Base-by-base conservation (phyloP, 1,284 basidiomycete species). In the Pulveroboletus sp. region DNA sequence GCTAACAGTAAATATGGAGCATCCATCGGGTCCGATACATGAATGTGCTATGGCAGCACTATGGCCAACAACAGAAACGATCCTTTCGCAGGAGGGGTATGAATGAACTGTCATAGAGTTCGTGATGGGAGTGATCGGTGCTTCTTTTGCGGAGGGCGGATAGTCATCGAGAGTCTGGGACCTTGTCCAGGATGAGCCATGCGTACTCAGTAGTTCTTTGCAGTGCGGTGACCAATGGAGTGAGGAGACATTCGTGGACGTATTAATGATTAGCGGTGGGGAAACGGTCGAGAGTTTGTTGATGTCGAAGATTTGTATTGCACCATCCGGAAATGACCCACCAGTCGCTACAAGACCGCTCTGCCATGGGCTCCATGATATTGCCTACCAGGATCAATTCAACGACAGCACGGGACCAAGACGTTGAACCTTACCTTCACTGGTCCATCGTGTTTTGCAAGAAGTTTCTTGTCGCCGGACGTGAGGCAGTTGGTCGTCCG, bases 341-440 rank as follows among this genome's bases (percentile, higher is more conserved):
- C 94, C 96, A 0, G 91, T 89, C 2, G 93, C 93, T 24, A 98
- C 81, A 6, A 95, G 76, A 62, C 88, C 90, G 1, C 84, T 77
- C 65, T 92, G 87, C 93, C 94, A 96, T 0, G 94, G 94, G 69
- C 89, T 94, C 92, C 95, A 98, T 0, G 91, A 85, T 35, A 98
- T 75, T 1, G 93, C 93, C 91, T 94, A 58, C 52, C 39, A 55
- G 49, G 35, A 42, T 49, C 43, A 39, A 36, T 49, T 58, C 42
- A 51, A 28, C 35, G 15, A 43, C 18, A 26, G 22, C 4, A 22
- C 9, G 25, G n/a, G 20, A 28, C 20, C 1, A 39, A 43, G 33
- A 46, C 7, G 18, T 43, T 43, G 28, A 26, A 33, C 68, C 70
- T 63, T 68, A 87, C 86, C 70, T 86, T 85, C 43, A 88, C 78